Evolutionary conservation across 805 yeast species (phyloP), one percentile per base, ranked within the genome.

Genomic region (Yamadazyma takamatsuzukensis): DNA sequence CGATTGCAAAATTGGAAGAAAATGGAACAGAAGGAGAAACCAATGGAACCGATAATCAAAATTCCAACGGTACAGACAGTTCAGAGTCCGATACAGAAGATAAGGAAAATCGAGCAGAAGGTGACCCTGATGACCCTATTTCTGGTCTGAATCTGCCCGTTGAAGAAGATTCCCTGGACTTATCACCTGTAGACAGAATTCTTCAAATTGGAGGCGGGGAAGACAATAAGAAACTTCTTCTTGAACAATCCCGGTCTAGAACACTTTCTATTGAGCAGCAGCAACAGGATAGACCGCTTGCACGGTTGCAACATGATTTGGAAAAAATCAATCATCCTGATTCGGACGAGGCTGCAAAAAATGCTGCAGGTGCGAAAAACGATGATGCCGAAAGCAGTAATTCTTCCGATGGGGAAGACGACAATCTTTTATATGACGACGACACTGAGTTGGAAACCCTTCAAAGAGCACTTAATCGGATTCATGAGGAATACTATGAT

Each of bases 211-310:
- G 68, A 11, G 76, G 72, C 5, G 78, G 77, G 2, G 78, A 68
- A 34, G 74, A 66, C 36, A 61, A 71, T 49, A 49, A 68, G 25
- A 54, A 68, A 45, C 53, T 78, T 32, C 53, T 80, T 33, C 62
- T 68, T 22, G 74, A 70, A 48, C 76, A 82, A 53, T 76, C 80
- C 18, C 61, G 72, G 15, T 80, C 82, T 34, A 70, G 88, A 43
- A 76, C 78, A 16, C 82, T 78, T 14, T 74, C 84, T 0, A 61
- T 87, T 3, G 95, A 85, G 47, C 83, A 78, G 30, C 95, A 87
- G 49, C 83, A 81, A 49, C 76, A 76, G 25, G 89, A 85, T 33
- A 68, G 96, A 42, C 96, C 96, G 1, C 62, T 87, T 40, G 95
- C 95, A 0, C 82, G 81, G 42, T 61, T 87, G 32, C 96, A 88